A percentile compares a stretch with the other conserved stretches of the same genome.
Conservation (phyloP, 106 monocot genomes). For the Platanthera zijinensis region DNA sequence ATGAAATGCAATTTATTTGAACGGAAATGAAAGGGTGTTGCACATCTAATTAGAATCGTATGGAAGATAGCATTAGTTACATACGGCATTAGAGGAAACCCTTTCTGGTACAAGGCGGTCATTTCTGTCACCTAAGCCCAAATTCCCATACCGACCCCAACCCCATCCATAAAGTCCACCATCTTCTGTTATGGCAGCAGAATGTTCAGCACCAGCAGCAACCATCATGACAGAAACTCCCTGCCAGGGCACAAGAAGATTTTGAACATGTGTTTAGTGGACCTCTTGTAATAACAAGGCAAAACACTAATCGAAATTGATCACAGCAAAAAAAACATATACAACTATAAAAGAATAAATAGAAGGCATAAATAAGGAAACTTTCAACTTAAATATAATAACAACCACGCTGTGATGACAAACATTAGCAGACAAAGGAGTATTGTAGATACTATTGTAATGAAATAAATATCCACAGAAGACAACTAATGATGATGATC, state of each 20-base stretch:
- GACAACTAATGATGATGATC: background rate
- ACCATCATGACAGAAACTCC: constrained; percentile 88
- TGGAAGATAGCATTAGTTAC: constrained; percentile 1
- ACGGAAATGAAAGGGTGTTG: background rate
- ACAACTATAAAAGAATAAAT: background rate
- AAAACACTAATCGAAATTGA: background rate
- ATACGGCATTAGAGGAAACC: constrained; percentile 55
- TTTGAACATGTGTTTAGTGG: background rate
- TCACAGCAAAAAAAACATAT: background rate
- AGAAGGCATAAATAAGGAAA: background rate
- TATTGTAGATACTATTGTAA: background rate
- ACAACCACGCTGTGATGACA: too few species aligned
- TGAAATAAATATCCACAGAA: background rate
- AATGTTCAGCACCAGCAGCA: constrained; percentile 96
- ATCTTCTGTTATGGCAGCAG: constrained; percentile 89
- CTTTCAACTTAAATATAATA: background rate
- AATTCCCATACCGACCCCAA: constrained; percentile 97
- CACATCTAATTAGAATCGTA: background rate
- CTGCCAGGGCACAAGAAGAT: constrained; percentile 26
- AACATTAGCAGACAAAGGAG: background rate
- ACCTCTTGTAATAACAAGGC: background rate
- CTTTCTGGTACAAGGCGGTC: constrained; percentile 85
- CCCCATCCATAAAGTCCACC: constrained; percentile 97
- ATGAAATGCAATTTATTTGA: background rate
- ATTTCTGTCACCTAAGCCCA: constrained; percentile 86